Base-by-base conservation (phyloP, 257 asterid species). In the Fraxinus americana region DNA sequence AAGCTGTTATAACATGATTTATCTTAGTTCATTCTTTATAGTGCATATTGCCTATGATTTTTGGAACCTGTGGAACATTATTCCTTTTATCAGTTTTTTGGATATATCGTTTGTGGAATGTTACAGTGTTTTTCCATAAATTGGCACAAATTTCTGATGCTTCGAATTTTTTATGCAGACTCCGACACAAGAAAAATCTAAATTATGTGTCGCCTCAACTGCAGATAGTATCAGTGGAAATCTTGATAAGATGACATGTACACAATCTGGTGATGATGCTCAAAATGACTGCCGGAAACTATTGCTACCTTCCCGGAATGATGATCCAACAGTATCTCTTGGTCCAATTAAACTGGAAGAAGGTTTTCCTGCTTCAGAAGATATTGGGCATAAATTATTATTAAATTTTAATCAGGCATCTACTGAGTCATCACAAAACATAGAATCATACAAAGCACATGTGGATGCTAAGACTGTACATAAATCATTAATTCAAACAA, bases 401-500 rank as follows among this genome's bases (percentile, higher is more conserved):
- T 72, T 88, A 34, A 85, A 75, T 68, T 82, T 80, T 35, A 80
- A 72, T 81, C 90, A 79, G 45, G 59, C 89, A 38, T 57, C 88
- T 27, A 12, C 52, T 2, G 94, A 84, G 72, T 82, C 84, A 30
- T 72, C 89, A 67, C 90, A 79, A 61, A 80, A 72, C 65, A 65
- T 70, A 61, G 89, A 81, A 43, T 63, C 82, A 66, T 74, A 82
- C 61, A 87, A 82, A 45, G 91, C 78, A 77, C 78, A 76, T 67
- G 80, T 69, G 73, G 75, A 79, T 61, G 70, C 79, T 72, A 73
- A 54, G 70, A 84, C 76, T 70, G 67, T 59, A 61, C 89, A 82
- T 75, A 84, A 81, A 72, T 76, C 93, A 75, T 80, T 77, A 43
- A 91, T 92, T 79, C 88, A 87, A 75, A 92, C 98, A 27, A 86